Conservation (phyloP, 2,329 filamentous ascomycete genomes). For the Fusarium foetens region DNA sequence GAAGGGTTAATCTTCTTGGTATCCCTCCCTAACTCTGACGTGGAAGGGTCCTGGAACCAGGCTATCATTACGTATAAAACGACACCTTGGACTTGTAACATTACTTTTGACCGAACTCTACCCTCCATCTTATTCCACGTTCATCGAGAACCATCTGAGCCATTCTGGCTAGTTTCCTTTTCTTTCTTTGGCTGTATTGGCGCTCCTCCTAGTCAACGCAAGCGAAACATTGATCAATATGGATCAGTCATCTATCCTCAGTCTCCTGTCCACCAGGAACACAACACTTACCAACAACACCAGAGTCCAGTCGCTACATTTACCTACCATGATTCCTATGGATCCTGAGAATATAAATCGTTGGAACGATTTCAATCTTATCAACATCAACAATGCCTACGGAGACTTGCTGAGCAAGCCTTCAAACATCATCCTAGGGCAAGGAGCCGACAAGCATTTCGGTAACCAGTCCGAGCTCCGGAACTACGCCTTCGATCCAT, state of each 20-base stretch:
- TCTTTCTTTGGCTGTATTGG: neutral
- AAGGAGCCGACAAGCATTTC: neutral
- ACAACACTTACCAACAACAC: neutral
- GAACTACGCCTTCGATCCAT: neutral
- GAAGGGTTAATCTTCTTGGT: neutral
- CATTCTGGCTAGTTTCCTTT: neutral
- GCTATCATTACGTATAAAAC: neutral
- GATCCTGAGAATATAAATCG: neutral
- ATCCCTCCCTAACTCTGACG: neutral
- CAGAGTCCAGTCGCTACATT: accelerated
- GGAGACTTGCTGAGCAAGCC: neutral
- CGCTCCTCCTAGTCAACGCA: neutral
- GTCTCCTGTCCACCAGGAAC: neutral
- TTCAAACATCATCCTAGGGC: neutral
- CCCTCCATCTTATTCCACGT: neutral
- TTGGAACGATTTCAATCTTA: neutral
- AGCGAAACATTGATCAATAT: neutral
- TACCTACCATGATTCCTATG: neutral
- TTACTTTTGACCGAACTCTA: neutral
- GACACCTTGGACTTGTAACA: neutral
- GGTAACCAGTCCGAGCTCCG: neutral
- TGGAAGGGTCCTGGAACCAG: neutral
- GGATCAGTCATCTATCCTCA: neutral
- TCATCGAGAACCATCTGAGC: neutral
- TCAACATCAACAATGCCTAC: neutral